Conservation (phyloP, 805 yeast genomes). For the Starmerella vaccinii region DNA sequence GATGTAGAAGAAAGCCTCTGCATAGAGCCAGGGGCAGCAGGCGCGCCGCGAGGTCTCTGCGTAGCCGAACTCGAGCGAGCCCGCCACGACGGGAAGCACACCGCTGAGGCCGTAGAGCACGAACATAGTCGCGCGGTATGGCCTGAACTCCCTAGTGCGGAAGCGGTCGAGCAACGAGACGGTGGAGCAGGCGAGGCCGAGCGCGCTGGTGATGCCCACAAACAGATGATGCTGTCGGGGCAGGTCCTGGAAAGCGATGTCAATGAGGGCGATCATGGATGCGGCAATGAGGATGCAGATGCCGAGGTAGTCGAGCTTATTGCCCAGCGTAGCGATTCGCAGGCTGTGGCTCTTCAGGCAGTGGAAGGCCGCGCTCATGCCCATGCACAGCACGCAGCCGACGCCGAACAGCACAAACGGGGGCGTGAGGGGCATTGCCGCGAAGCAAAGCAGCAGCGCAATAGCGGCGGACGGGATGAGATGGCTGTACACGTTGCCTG, state of each 20-base stretch:
- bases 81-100: constrained; percentile 53
- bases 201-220: constrained; percentile 39
- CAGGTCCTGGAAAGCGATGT: constrained; percentile 38
- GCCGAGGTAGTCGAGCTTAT: constrained; percentile 67
- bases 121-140: constrained; percentile 68
- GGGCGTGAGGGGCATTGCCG: constrained; percentile 26
- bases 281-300: constrained; percentile 58
- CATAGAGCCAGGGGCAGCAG: constrained; percentile 49
- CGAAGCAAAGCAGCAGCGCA: constrained; percentile 16
- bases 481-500: constrained; percentile 63
- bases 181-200: constrained; percentile 54
- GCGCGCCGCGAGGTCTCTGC: constrained; percentile 41
- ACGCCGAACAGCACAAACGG: constrained; percentile 43
- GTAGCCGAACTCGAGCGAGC: constrained; percentile 42
- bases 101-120: constrained; percentile 74
- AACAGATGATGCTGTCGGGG: constrained; percentile 26
- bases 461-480: constrained; percentile 33
- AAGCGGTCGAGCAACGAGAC: constrained; percentile 59
- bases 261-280: constrained; percentile 45
- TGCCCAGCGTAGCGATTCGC: constrained; percentile 44
- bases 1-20: constrained; percentile 68
- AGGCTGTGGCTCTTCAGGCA: constrained; percentile 57
- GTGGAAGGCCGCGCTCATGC: constrained; percentile 58
- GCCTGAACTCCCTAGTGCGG: constrained; percentile 60
- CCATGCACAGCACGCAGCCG: constrained; percentile 51